Percentiles rank a stretch among this genome's conserved stretches.
Evolutionary conservation across 2,329 filamentous ascomycete genomes (phyloP).

Genomic region (Allantophomopsis cytisporea): DNA sequence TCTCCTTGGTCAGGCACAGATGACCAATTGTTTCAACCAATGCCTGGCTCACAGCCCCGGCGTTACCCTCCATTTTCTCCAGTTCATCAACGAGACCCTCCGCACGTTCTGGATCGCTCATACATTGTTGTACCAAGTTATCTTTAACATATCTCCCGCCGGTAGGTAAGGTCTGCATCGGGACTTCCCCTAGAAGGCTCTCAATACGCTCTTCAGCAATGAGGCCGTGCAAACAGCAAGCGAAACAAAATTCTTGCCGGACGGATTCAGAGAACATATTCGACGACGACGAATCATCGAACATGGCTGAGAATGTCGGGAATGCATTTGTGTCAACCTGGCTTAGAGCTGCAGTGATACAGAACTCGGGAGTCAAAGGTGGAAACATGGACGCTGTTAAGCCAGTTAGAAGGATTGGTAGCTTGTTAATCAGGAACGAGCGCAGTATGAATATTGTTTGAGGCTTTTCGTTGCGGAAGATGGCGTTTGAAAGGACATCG

Average conservation of each 20-base stretch:
- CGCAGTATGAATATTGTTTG: conserved; percentile 59
- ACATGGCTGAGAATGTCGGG: conserved; percentile 49
- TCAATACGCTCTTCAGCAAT: conserved; percentile 68
- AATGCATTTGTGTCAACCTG: conserved; percentile 49
- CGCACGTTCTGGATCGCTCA: conserved; percentile 60
- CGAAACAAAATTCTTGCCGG: conserved; percentile 73
- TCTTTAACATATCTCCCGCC: conserved; percentile 68
- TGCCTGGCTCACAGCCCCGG: conserved; percentile 70
- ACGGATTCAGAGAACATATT: conserved; percentile 51
- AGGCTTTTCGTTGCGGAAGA: conserved; percentile 52
- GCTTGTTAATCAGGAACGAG: conserved; percentile 69
- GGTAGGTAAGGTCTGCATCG: conserved; percentile 64
- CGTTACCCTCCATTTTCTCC: conserved; percentile 84
- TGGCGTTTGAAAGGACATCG: conserved; percentile 76
- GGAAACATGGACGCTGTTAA: conserved; percentile 43
- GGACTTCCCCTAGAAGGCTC: conserved; percentile 69
- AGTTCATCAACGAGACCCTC: conserved; percentile 70
- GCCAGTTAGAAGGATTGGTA: conserved; percentile 46
- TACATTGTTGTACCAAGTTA: conserved; percentile 63
- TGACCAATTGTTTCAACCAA: conserved; percentile 59
- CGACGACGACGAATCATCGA: conserved; percentile 37
- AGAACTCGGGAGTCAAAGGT: conserved; percentile 45
- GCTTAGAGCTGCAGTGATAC: conserved; percentile 51
- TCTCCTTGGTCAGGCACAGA: conserved; percentile 61
- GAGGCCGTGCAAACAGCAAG: conserved; percentile 80